Evolutionary conservation across 139 green algal genomes (phyloP), one percentile per base, ranked within the genome.

Genomic region (Coelastrella sp.): DNA sequence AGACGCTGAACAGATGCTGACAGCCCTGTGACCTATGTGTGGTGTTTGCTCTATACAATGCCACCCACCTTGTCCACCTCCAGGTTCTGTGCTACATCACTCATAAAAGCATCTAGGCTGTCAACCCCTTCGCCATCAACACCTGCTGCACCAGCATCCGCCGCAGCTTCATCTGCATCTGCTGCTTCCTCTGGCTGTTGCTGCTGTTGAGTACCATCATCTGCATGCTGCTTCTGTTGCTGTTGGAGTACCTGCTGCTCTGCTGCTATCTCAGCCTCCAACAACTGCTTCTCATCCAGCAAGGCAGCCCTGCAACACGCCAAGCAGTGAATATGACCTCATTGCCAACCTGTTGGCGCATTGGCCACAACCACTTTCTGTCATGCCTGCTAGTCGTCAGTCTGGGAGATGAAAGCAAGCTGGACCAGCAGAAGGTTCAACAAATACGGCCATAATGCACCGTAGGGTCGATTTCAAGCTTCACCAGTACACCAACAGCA

Each of bases 101-200:
- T 92, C 96, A 98, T 97, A 89, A 97, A 98, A 0, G 94, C 96
- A 79, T 98, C 96, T 73, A 98, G 75, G 12, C 91, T 91, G 87
- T 98, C 96, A 59, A 90, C 6, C 10, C 60, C 92, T 11, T 35
- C 89, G 65, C 6, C 83, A 76, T 80, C 92, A 27, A 15, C 88
- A 66, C 8, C 85, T 68, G 81, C 72, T 78, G 27, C 59, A 49
- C 20, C 24, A 49, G 1, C 59, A 73, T 8, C 76, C 74, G 65
- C 82, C 60, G 49, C 72, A 57, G 17, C 76, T 49, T 60, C 63
- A 49, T 4, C 90, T 63, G 84, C 76, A 15, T 7, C 83, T 81
- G 35, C 91, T 35, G 56, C 68, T 66, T 70, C 35, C 74, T 15
- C 6, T 76, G 49, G 35, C 78, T 68, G 68, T 56, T 24, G 83